Base-by-base conservation (phyloP, 2,329 filamentous ascomycete species). In the Botrytis medusae region DNA sequence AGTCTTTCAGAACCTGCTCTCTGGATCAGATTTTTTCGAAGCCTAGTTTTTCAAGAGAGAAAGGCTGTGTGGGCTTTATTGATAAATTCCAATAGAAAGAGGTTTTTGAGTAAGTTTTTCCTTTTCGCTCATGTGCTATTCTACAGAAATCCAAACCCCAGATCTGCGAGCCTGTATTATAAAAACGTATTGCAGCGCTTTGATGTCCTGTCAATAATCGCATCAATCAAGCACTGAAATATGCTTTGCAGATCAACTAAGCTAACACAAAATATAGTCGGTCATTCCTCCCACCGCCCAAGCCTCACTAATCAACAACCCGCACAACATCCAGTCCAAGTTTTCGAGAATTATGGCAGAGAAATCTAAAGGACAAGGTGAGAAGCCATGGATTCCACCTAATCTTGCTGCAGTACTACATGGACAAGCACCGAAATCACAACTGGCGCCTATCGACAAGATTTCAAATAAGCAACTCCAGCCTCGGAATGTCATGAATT, bases 241-340 rank as follows among this genome's bases (percentile, higher is more conserved):
- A 1, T 14, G 40, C 29, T 18, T 22, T 8, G 0, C 1, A 2
- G 5, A 22, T 22, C 8, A 14, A 10, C 22, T 1, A 40, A 68
- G 2, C 46, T 57, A 42, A 68, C 16, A 12, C 8, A 29, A 20
- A 14, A 22, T 16, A 22, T 29, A 68, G 34, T n/a, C n/a, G 14
- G 4, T 8, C 16, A 8, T 34, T 20, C 20, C 12, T 29, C 2
- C 12, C 22, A 54, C 18, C 29, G 22, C 9, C 16, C 8, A n/a
- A 1, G 5, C 51, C 16, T n/a, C 34, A 14, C 14, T 16, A 14
- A 8, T 14, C 14, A 22, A 40, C 0, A 22, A 3, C 4, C 7
- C 3, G 14, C 25, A 32, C 7, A 22, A 20, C 6, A 42, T 1
- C 2, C 1, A 0, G 4, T 18, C 16, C 0, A 22, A 22, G 4